Evolutionary conservation across 352 stramenopile species (phyloP).

Genomic region (Pythium plurisporium): DNA sequence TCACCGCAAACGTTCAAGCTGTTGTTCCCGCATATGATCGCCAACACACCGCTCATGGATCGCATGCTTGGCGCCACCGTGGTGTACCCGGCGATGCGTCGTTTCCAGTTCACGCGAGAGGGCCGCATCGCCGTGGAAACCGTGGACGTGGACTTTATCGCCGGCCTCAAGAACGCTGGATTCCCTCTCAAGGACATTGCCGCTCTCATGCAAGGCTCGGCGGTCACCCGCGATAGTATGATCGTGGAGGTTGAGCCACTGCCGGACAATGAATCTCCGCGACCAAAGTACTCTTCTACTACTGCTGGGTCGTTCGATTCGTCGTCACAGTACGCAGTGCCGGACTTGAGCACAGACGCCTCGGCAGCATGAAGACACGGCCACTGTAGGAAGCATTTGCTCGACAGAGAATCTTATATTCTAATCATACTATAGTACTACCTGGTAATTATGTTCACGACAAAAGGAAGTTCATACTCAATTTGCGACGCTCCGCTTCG

Average conservation of each 20-base stretch:
- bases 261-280: too few relatives aligned
- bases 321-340: neutral
- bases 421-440: neutral
- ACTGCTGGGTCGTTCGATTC: too few relatives aligned
- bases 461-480: constrained; percentile 22
- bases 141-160: constrained; percentile 21
- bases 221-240: constrained; percentile 10
- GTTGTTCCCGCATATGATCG: constrained; percentile 23
- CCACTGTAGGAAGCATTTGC: neutral
- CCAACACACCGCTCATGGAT: constrained; percentile 7
- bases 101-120: constrained; percentile 19
- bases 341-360: neutral
- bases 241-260: constrained; percentile 2
- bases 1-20: constrained; percentile 9
- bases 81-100: constrained; percentile 11
- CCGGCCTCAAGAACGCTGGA: constrained; percentile 22
- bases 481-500: constrained; percentile 19
- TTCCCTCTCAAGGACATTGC: constrained; percentile 33
- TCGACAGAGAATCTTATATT: neutral
- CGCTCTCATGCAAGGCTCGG: constrained; percentile 26
- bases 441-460: constrained; percentile 1
- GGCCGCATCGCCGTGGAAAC: constrained; percentile 12
- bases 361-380: neutral
- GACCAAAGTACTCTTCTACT: too few relatives aligned
- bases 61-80: constrained; percentile 11